Evolutionary conservation across 2,329 filamentous ascomycete species (phyloP).

Genomic region (Ophiostoma novo-ulmi): DNA sequence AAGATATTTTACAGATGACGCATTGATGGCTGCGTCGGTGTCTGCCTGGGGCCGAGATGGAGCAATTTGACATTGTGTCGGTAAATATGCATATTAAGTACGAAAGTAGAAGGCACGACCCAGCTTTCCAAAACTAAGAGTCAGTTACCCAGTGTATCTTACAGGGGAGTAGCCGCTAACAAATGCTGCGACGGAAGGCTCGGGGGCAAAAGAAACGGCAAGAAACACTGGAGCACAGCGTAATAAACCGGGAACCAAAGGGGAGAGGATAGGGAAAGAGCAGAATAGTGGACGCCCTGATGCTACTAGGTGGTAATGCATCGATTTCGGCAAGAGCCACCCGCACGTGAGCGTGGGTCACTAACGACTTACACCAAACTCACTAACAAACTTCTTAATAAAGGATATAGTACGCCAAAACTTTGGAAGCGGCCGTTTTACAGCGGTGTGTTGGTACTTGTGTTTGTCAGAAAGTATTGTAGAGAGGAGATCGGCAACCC

Average conservation of each 20-base stretch:
- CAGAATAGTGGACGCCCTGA: conserved; percentile 21
- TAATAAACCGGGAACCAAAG: conserved; percentile 22
- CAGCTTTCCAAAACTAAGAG: neutral
- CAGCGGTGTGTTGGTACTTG: neutral
- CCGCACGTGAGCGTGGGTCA: conserved; percentile 7
- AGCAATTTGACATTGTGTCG: neutral
- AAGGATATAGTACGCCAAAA: neutral
- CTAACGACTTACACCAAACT: conserved; percentile 5
- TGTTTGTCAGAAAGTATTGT: neutral
- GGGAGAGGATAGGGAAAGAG: conserved; percentile 15
- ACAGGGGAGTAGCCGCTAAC: neutral
- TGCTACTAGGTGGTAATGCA: neutral
- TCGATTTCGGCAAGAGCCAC: neutral
- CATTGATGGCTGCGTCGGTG: conserved; percentile 11
- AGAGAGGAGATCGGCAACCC: neutral
- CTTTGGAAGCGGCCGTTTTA: neutral
- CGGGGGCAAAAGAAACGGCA: conserved; percentile 21
- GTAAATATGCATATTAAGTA: conserved; percentile 3
- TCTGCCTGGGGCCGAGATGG: conserved; percentile 19
- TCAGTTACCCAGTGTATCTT: neutral
- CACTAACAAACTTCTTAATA: neutral
- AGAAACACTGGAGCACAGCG: conserved; percentile 17
- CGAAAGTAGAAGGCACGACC: conserved; percentile 6
- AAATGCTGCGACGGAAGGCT: conserved; percentile 21
- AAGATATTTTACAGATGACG: conserved; percentile 16